Conservation (phyloP, 2,329 filamentous ascomycete species). For the Cadophora sp. region DNA sequence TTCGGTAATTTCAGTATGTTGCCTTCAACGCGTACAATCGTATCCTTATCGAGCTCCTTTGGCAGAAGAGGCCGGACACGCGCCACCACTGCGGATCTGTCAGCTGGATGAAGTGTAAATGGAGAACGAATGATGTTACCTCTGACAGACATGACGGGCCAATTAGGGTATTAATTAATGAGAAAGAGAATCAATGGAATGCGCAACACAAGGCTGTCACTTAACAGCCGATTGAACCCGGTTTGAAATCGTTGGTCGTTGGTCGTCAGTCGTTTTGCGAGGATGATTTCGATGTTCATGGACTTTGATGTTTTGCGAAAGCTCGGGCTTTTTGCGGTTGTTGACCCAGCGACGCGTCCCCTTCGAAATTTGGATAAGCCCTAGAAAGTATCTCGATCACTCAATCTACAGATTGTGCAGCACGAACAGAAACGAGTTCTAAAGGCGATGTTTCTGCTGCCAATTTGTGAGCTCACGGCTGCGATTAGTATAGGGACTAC, state of each 20-base stretch:
- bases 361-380: neutral
- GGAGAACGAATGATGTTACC: constrained; percentile 26
- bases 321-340: neutral
- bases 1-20: constrained; percentile 87
- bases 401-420: too few species aligned
- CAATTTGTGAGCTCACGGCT: too few species aligned
- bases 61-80: constrained; percentile 88
- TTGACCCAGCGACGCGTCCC: neutral
- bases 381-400: too few species aligned
- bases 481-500: too few species aligned
- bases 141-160: constrained; percentile 39
- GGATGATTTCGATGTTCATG: neutral
- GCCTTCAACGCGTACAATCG: constrained; percentile 76
- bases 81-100: constrained; percentile 76
- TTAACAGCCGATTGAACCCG: constrained; percentile 32
- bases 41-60: constrained; percentile 84
- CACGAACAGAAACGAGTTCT: too few species aligned
- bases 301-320: neutral
- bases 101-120: constrained; percentile 57
- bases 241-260: constrained; percentile 12
- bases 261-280: neutral
- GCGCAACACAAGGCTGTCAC: constrained; percentile 8
- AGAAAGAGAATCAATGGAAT: constrained; percentile 24
- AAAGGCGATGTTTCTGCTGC: too few species aligned
- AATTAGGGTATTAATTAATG: constrained; percentile 20